Conservation (phyloP, 169 alveolate species). For the Eimeria falciformis region DNA sequence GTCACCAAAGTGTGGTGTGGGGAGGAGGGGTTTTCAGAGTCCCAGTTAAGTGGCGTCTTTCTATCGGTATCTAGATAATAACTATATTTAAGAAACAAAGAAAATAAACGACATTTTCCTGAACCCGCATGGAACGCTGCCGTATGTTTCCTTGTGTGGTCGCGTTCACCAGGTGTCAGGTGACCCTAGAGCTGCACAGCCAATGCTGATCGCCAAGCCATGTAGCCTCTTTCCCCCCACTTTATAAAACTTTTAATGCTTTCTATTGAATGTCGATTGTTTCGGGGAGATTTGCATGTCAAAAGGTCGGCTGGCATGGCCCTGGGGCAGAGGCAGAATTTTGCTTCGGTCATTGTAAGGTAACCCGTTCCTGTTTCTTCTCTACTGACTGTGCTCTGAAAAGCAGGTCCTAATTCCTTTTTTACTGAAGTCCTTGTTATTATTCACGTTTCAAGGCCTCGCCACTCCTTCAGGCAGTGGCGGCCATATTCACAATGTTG, state of each 20-base stretch:
- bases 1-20: background rate
- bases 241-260: background rate
- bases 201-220: background rate
- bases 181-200: background rate
- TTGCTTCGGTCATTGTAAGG: background rate
- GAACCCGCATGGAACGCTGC: background rate
- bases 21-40: background rate
- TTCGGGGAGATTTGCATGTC: background rate
- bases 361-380: background rate
- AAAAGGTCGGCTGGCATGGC: background rate
- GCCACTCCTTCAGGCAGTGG: background rate
- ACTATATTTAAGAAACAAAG: background rate
- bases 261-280: background rate
- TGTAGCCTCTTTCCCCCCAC: background rate
- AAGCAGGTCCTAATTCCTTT: background rate
- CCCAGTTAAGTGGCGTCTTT: background rate
- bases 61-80: background rate
- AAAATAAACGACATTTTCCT: background rate
- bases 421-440: background rate
- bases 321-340: background rate
- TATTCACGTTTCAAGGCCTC: background rate
- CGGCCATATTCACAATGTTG: constrained; percentile 16
- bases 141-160: background rate
- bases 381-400: background rate
- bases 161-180: background rate